Base-by-base conservation (phyloP, 2,329 filamentous ascomycete species). In the Cercospora zeina region DNA sequence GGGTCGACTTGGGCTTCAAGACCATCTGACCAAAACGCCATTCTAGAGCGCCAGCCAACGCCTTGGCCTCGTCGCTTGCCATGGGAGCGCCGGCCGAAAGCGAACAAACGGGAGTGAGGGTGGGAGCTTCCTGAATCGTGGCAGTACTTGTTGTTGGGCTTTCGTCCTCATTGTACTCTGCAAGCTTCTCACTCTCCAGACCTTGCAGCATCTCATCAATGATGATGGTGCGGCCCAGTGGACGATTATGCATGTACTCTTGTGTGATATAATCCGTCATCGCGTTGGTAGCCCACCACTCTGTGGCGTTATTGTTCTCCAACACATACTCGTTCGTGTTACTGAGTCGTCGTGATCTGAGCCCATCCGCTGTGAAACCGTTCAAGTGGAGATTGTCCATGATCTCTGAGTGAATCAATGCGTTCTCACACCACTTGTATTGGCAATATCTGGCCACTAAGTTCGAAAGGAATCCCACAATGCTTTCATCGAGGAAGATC, bases 201-300 rank as follows among this genome's bases (percentile, higher is more conserved):
- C 36, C 54, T 19, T 57, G 54, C 9, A 42, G 39, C 36, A 42
- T 42, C 54, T 57, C 54, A 33, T 57, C 30, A 27, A 57, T 57
- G 21, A 30, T 13, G 9, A 57, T 42, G 54, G 50, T 54, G 10
- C 33, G n/a, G 33, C 33, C 33, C 27, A 54, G 50, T 21, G 27
- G 50, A 16, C 33, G 50, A 14, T 34, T 34, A 8, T 54, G 30
- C 6, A n/a, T 34, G 30, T 54, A 34, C 30, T 54, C 27, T 34
- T 54, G 50, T 30, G 50, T 30, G 19, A 54, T 31, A 10, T 33
- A 54, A 54, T 54, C 50, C 19, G 50, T 16, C 27, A 54, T 54
- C 13, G 50, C 50, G 33, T 54, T 54, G n/a, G 50, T 54, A 13
- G 30, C 50, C 50, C 50, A 54, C 50, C 50, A 54, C n/a, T 54